phyloP scores from a whole-genome alignment of 2,329 filamentous ascomycete species.

The Colletotrichum gloeosporioides region DNA sequence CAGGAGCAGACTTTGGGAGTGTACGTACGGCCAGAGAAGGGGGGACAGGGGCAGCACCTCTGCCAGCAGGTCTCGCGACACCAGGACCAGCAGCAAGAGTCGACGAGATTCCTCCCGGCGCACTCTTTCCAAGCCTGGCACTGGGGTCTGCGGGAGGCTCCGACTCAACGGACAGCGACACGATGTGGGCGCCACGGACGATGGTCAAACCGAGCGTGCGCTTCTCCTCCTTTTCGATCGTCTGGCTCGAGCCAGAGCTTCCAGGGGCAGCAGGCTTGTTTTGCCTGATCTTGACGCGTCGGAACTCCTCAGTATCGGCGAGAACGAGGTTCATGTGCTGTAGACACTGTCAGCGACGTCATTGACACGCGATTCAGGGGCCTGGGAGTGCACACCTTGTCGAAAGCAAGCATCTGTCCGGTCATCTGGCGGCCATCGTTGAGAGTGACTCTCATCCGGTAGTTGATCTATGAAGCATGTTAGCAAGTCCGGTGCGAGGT shows the following conservation, averaged over 20 bases:
- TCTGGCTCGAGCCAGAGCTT: conserved; percentile 65
- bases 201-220: conserved; percentile 95
- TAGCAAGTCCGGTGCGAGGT: background rate
- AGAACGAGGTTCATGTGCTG: conserved; percentile 99
- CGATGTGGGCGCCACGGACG: conserved; percentile 90
- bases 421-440: conserved; percentile 96
- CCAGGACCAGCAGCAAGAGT: conserved; percentile 84
- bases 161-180: conserved; percentile 93
- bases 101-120: conserved; percentile 70
- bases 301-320: conserved; percentile 97
- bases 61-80: conserved; percentile 87
- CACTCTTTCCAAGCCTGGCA: conserved; percentile 81
- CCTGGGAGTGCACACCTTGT: conserved; percentile 71
- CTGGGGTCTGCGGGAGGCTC: conserved; percentile 94
- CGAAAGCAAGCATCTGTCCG: conserved; percentile 97
- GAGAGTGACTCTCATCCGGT: conserved; percentile 96
- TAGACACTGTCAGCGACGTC: background rate
- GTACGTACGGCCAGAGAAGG: conserved; percentile 77
- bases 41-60: conserved; percentile 69
- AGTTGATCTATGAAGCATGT: conserved; percentile 80
- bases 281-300: conserved; percentile 85
- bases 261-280: conserved; percentile 73
- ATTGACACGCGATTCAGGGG: background rate
- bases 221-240: conserved; percentile 93
- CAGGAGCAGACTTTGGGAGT: background rate